Evolutionary conservation across 73 alveolate genomes (phyloP).

Genomic region (Breviolum minutum): DNA sequence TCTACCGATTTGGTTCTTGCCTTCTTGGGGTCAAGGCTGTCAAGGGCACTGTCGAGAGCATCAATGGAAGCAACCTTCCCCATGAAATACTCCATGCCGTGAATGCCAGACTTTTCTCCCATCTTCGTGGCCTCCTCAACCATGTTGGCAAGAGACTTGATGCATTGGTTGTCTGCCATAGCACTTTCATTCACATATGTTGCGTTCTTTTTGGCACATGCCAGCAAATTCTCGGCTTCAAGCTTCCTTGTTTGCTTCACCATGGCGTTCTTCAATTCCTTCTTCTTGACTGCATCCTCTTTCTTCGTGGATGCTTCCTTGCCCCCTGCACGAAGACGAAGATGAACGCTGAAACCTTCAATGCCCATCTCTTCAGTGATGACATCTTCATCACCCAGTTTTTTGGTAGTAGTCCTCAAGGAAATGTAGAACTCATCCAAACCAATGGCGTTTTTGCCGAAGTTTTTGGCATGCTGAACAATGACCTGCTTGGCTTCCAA

Average conservation of each 20-base stretch:
- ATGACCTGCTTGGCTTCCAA: too few species aligned
- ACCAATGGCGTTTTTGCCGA: too few species aligned
- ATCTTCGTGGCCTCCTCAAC: background rate
- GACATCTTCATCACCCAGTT: too few species aligned
- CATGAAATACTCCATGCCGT: background rate
- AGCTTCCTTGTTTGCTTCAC: background rate
- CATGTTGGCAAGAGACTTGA: background rate
- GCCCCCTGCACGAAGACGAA: too few species aligned
- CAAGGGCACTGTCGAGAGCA: background rate
- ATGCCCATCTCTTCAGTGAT: too few species aligned
- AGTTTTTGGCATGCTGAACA: too few species aligned
- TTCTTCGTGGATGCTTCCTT: too few species aligned
- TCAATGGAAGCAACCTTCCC: background rate
- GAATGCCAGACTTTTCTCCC: background rate
- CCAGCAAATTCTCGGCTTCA: background rate
- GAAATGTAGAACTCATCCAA: too few species aligned
- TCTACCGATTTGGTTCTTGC: conserved; percentile 1
- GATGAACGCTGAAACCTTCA: too few species aligned
- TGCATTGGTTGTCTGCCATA: background rate
- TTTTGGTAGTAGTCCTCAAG: too few species aligned
- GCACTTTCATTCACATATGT: background rate
- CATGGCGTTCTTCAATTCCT: background rate
- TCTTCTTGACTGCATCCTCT: background rate
- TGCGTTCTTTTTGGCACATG: background rate
- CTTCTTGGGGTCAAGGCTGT: background rate